These are phyloP conservation scores for Gomphus sp. DNA, from an alignment of 1,284 basidiomycete genomes.

Conservation along the genomic window DNA sequence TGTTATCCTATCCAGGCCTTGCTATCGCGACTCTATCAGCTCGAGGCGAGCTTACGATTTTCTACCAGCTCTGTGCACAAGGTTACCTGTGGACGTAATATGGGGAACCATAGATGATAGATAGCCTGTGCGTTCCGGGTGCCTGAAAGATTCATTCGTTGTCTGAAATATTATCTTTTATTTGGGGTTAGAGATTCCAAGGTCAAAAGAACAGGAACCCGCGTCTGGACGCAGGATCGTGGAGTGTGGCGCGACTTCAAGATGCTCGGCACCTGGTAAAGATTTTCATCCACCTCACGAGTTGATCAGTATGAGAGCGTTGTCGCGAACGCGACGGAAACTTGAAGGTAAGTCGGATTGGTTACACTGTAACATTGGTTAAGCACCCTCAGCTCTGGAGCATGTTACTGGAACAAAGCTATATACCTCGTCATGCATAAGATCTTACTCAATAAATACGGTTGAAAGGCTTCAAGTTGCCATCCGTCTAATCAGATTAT, in stretches of 20 bases:
- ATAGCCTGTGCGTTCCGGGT: slow-evolving; percentile 28
- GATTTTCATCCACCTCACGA: neutral
- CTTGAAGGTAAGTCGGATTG: too few relatives aligned
- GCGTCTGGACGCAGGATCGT: slow-evolving; percentile 28
- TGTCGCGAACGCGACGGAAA: too few relatives aligned
- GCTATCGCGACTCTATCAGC: slow-evolving; percentile 32
- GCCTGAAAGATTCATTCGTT: neutral
- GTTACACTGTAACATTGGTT: too few relatives aligned
- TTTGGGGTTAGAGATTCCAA: neutral
- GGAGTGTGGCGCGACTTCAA: slow-evolving; percentile 21
- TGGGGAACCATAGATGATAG: slow-evolving; percentile 39
- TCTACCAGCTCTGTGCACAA: slow-evolving; percentile 26
- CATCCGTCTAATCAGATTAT: too few relatives aligned
- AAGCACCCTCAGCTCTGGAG: too few relatives aligned
- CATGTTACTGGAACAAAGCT: too few relatives aligned
- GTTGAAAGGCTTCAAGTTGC: too few relatives aligned
- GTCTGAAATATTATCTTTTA: neutral
- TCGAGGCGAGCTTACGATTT: slow-evolving; percentile 27
- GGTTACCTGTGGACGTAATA: slow-evolving; percentile 37
- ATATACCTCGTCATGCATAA: too few relatives aligned
- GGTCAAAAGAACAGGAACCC: slow-evolving; percentile 30
- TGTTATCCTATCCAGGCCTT: slow-evolving; percentile 30
- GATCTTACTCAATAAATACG: too few relatives aligned
- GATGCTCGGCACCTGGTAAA: slow-evolving; percentile 25
- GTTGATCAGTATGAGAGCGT: too few relatives aligned